Base-by-base conservation (phyloP, 1,284 basidiomycete genomes). In the Psilocybe mexicana region DNA sequence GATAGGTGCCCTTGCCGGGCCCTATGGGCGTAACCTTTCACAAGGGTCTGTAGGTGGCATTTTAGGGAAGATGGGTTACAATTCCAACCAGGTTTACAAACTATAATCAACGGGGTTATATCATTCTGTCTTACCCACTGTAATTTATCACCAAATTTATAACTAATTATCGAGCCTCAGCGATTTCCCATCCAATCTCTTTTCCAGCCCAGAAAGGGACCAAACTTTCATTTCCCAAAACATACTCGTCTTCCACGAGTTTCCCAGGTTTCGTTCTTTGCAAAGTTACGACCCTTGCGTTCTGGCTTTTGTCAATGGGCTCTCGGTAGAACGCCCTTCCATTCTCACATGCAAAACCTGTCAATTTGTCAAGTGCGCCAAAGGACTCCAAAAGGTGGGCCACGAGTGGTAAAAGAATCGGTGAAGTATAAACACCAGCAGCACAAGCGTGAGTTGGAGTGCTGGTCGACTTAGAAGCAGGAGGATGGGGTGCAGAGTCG, bases 141-240 rank as follows among this genome's bases (percentile, higher is more conserved):
- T 35, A 18, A 55, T 43, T 51, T 42, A 23, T 45, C 24, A 36
- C 35, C 3, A 36, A 36, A 54, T 24, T 38, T 45, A 24, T 14
- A 45, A 10, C 50, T 25, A 26, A 24, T 28, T 11, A 52, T 6
- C n/a, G n/a, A n/a, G 43, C 43, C 30, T 67, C 63, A 43, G 72
- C 79, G 65, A 98, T 88, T 74, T 88, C 83, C 96, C 96, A 99
- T 14, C 79, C 79, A 33, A 99, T 76, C 62, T 82, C 76, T 72
- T 88, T 91, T 24, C 95, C 96, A 2, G 92, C 88, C 92, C 92
- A 94, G 77, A 99, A 99, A 2, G 96, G 93, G 25, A 93, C 84
- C 1, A 98, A 86, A 57, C 79, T 82, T 23, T 85, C 78, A 25
- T 81, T 80, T 25, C 78, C 81, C 33, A 79, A 65, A 43, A 70